phyloP scores from a whole-genome alignment of 1,284 basidiomycete genomes.

The Peniophora sp. region DNA sequence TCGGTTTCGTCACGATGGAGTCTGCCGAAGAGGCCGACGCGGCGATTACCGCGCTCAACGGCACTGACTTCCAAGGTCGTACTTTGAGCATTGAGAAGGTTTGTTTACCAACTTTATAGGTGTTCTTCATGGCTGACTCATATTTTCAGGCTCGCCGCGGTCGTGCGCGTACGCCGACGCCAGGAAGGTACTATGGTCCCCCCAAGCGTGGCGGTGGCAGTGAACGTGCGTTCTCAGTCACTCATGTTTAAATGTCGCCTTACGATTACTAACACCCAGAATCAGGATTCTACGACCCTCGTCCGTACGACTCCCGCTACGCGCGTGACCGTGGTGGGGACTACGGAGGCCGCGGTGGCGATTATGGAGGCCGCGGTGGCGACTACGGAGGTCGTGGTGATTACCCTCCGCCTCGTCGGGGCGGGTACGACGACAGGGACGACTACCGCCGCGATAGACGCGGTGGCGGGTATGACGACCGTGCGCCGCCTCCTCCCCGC shows the following conservation, averaged over 20 bases:
- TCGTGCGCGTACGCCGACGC: constrained; percentile 91
- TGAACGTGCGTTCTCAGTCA: constrained; percentile 25
- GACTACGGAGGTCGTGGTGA: constrained; percentile 23
- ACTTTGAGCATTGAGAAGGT: constrained; percentile 84
- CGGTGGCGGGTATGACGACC: constrained; percentile 20
- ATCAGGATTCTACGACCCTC: constrained; percentile 73
- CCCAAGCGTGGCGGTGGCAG: constrained; percentile 61
- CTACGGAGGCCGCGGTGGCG: constrained; percentile 36
- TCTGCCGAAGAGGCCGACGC: constrained; percentile 82
- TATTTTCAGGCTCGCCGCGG: constrained; percentile 77
- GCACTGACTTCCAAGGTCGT: constrained; percentile 83
- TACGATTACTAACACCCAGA: constrained; percentile 30
- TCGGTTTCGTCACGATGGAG: constrained; percentile 97
- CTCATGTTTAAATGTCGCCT: background rate
- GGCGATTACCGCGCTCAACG: constrained; percentile 78
- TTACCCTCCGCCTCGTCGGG: constrained; percentile 21
- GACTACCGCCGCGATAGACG: constrained; percentile 30
- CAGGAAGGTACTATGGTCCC: constrained; percentile 89
- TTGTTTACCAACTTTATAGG: constrained; percentile 8
- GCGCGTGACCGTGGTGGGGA: constrained; percentile 35
- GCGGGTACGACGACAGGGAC: constrained; percentile 36
- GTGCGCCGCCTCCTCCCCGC: constrained; percentile 6
- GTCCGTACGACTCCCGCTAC: constrained; percentile 76
- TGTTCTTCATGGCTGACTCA: constrained; percentile 6
- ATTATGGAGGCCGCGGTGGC: constrained; percentile 31